Evolutionary conservation across 306 rosid species (phyloP).

Genomic region (Fragaria ananassa): DNA sequence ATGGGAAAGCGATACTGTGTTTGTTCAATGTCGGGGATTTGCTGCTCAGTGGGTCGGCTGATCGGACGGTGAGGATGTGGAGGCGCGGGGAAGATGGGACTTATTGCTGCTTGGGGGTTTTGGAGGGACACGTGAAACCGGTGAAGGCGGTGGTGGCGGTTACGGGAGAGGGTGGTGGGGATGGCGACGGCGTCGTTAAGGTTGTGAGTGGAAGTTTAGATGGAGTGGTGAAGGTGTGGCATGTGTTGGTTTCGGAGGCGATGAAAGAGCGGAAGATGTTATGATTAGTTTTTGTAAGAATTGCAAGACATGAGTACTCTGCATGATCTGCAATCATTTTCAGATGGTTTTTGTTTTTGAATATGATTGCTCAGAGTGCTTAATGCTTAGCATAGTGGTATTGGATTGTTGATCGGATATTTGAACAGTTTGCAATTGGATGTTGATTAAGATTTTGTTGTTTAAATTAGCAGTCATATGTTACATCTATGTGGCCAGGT

Average conservation of each 20-base stretch:
- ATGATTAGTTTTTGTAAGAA: background rate
- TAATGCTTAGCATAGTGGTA: background rate
- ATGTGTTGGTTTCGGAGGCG: slow-evolving; percentile 30
- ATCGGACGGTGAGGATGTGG: slow-evolving; percentile 92
- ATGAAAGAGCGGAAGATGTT: background rate
- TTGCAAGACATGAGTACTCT: background rate
- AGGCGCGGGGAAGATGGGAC: slow-evolving; percentile 45
- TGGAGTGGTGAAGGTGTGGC: slow-evolving; percentile 82
- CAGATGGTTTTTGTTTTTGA: slow-evolving; percentile 1
- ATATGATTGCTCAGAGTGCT: slow-evolving; percentile 1
- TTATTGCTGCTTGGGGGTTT: slow-evolving; percentile 54
- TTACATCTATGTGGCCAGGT: no score
- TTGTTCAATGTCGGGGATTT: slow-evolving; percentile 56
- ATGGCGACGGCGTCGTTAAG: slow-evolving; percentile 38
- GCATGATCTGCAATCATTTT: background rate
- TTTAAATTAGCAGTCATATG: background rate
- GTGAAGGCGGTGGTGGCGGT: slow-evolving; percentile 70
- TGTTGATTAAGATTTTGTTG: background rate
- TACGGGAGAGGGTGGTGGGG: background rate
- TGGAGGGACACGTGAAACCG: slow-evolving; percentile 67
- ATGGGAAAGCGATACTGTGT: slow-evolving; percentile 62
- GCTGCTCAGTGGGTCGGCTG: slow-evolving; percentile 81
- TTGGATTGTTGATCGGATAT: background rate
- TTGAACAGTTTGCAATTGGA: background rate
- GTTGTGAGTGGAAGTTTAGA: slow-evolving; percentile 78